These are phyloP conservation scores for Lagenidium giganteum DNA, from an alignment of 352 stramenopile genomes.

Conservation along the genomic window DNA sequence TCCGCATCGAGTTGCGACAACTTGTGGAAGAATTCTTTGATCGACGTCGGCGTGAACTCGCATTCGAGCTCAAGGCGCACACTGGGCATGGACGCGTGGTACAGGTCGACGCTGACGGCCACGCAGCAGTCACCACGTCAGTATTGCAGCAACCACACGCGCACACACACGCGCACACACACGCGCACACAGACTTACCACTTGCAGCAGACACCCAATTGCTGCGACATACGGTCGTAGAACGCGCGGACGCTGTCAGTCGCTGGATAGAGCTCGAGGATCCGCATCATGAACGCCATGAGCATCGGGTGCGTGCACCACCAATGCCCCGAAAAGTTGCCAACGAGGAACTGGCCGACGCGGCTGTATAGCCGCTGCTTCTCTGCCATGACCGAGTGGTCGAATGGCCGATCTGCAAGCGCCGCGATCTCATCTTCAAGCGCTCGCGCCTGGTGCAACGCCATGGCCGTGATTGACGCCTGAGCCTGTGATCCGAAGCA, in stretches of 20 bases:
- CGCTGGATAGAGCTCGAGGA: constrained; percentile 70
- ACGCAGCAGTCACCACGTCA: background rate
- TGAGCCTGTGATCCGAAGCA: too few relatives aligned
- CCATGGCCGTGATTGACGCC: too few relatives aligned
- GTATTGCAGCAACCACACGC: background rate
- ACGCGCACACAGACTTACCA: constrained; percentile 30
- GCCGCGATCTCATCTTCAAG: constrained; percentile 42
- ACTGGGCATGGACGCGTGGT: constrained; percentile 68
- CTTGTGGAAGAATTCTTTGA: constrained; percentile 75
- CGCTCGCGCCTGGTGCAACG: constrained; percentile 25
- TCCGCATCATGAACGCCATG: constrained; percentile 87
- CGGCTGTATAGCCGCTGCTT: constrained; percentile 75
- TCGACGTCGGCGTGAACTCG: constrained; percentile 68
- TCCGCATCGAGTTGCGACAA: constrained; percentile 66
- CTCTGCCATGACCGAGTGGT: constrained; percentile 25
- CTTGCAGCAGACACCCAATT: constrained; percentile 54
- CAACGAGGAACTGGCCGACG: constrained; percentile 77
- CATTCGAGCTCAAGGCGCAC: constrained; percentile 71
- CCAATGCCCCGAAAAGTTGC: constrained; percentile 63
- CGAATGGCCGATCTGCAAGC: constrained; percentile 21
- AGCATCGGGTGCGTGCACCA: constrained; percentile 75
- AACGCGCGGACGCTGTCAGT: constrained; percentile 70
- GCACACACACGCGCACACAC: background rate
- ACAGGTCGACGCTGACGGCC: constrained; percentile 66
- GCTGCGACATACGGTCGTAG: constrained; percentile 65